phyloP scores from a whole-genome alignment of 1,139 yeast genomes.

The Blastobotrys indianensis region DNA sequence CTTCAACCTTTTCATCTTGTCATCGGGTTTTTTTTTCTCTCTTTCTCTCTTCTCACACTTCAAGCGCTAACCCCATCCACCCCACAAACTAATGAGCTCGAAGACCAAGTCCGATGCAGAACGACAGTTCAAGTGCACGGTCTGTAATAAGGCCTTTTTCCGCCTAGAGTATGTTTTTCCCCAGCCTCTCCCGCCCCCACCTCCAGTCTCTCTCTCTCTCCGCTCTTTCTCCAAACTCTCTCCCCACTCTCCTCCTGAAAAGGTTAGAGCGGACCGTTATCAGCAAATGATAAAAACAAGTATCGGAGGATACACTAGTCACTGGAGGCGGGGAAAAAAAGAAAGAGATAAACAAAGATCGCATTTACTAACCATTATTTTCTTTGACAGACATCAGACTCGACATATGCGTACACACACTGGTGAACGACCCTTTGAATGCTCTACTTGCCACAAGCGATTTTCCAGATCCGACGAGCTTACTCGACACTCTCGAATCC shows the following conservation, averaged over 20 bases:
- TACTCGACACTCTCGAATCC: slow-evolving; percentile 84
- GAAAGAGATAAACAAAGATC: too few species aligned
- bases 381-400: slow-evolving; percentile 56
- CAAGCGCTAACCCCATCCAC: not conserved
- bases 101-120: slow-evolving; percentile 35
- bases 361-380: too few species aligned
- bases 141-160: slow-evolving; percentile 88
- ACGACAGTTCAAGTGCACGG: slow-evolving; percentile 84
- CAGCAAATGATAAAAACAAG: too few species aligned
- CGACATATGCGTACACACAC: slow-evolving; percentile 93
- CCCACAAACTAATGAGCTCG: slow-evolving; percentile 7
- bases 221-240: too few species aligned
- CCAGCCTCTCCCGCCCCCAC: not conserved
- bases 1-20: too few species aligned
- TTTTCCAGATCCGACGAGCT: slow-evolving; percentile 87
- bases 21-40: slow-evolving; percentile 4
- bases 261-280: too few species aligned
- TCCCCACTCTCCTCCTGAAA: too few species aligned
- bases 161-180: slow-evolving; percentile 51
- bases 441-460: slow-evolving; percentile 79
- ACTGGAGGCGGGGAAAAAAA: too few species aligned
- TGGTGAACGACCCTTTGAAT: slow-evolving; percentile 90
- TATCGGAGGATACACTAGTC: too few species aligned
- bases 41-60: not conserved
- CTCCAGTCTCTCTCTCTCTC: not conserved